Evolutionary conservation across 306 rosid species (phyloP).

Genomic region (Parietaria judaica): DNA sequence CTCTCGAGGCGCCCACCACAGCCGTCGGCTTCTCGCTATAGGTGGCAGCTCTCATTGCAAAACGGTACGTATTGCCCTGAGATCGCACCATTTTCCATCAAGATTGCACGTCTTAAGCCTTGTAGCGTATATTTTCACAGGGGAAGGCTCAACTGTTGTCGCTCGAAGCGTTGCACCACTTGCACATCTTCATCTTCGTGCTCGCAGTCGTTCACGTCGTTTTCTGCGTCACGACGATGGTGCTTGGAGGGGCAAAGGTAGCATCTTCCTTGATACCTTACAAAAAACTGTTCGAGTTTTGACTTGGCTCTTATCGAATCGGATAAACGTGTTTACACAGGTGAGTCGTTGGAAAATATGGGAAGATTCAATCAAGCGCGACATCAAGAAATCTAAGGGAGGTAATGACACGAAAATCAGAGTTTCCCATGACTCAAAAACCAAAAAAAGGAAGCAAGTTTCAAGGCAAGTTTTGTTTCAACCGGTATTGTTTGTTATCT

Average conservation of each 20-base stretch:
- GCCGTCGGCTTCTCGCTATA: constrained; percentile 42
- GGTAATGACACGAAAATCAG: constrained; percentile 22
- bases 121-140: constrained; percentile 29
- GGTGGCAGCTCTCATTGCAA: constrained; percentile 20
- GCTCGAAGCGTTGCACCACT: constrained; percentile 73
- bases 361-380: constrained; percentile 38
- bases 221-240: constrained; percentile 69
- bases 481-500: background rate
- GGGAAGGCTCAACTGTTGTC: constrained; percentile 73
- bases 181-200: constrained; percentile 86
- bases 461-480: background rate
- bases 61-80: background rate
- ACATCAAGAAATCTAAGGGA: background rate
- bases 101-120: background rate
- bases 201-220: constrained; percentile 72
- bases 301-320: constrained; percentile 13
- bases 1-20: constrained; percentile 18
- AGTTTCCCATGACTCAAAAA: constrained; percentile 7
- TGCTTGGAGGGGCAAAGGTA: constrained; percentile 75
- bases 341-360: constrained; percentile 62
- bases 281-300: background rate
- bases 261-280: background rate
- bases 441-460: background rate
- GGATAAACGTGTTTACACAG: constrained; percentile 26
- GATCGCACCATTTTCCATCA: background rate